phyloP scores from a whole-genome alignment of 2,329 filamentous ascomycete genomes.

The Clonostachys byssicola region DNA sequence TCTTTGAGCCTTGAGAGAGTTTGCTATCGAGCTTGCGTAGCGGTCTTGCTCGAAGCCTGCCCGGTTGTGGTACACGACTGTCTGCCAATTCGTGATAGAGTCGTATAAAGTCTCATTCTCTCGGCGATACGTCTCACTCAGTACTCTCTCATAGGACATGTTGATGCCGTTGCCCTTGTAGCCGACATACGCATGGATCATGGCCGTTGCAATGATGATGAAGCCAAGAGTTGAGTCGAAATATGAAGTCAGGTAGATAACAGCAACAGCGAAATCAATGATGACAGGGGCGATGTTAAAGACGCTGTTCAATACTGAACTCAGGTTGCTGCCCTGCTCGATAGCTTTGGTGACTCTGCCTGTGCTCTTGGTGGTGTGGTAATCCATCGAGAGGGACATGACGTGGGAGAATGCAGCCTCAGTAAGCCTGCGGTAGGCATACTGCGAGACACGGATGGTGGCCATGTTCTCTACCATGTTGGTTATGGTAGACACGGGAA shows the following conservation, averaged over 20 bases:
- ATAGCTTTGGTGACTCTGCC: conserved; percentile 58
- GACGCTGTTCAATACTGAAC: conserved; percentile 51
- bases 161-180: conserved; percentile 7
- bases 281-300: conserved; percentile 9
- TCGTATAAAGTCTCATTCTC: conserved; percentile 11
- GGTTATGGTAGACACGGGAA: conserved; percentile 3
- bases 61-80: conserved; percentile 36
- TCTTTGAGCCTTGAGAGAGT: conserved; percentile 3
- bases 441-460: conserved; percentile 14
- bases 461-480: conserved; percentile 7
- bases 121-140: conserved; percentile 6
- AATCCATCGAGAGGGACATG: conserved; percentile 64
- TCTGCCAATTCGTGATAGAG: conserved; percentile 38
- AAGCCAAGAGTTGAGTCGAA: conserved; percentile 30
- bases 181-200: conserved; percentile 8
- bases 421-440: conserved; percentile 43
- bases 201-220: conserved; percentile 10
- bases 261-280: conserved; percentile 34
- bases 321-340: conserved; percentile 55
- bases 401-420: conserved; percentile 58
- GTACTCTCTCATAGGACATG: conserved; percentile 5
- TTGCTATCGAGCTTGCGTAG: conserved; percentile 7
- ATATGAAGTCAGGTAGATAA: conserved; percentile 53
- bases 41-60: conserved; percentile 12
- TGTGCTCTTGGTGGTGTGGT: conserved; percentile 60